A percentile compares a stretch with the other conserved stretches of the same genome.
Conservation (phyloP, 176 grass and related monocot species). For the Rhynchospora breviuscula region DNA sequence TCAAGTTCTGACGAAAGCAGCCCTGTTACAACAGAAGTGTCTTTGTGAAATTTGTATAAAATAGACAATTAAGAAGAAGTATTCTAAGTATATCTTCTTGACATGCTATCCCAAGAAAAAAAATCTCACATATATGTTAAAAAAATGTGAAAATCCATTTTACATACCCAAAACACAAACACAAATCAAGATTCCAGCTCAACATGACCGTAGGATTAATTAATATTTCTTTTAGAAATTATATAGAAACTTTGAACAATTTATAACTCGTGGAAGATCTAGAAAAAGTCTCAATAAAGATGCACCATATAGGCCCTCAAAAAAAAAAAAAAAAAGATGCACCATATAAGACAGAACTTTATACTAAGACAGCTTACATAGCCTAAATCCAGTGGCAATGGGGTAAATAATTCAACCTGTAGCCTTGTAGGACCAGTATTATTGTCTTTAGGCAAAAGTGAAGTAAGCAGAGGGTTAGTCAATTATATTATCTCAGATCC, state of each 20-base stretch:
- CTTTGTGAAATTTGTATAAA: neutral
- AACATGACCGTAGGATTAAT: neutral
- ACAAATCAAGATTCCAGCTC: no score
- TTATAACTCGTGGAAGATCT: neutral
- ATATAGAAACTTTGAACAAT: neutral
- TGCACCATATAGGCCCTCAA: neutral
- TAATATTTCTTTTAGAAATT: neutral
- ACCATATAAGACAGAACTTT: neutral
- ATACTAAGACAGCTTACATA: neutral
- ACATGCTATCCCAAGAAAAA: neutral
- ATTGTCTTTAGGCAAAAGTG: neutral
- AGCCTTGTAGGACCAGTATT: neutral
- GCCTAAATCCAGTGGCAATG: neutral
- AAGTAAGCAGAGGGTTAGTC: neutral
- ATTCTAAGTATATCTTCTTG: no score
- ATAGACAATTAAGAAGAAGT: neutral
- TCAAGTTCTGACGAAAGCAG: constrained; percentile 74
- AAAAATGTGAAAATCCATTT: neutral
- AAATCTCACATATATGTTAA: neutral
- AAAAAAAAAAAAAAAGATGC: no score
- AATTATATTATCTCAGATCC: neutral
- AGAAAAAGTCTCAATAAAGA: neutral
- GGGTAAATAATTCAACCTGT: neutral
- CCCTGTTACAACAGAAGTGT: constrained; percentile 36
- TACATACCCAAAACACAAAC: neutral